These are phyloP conservation scores for Tephrocybe sp. DNA, from an alignment of 768 basidiomycete genomes.

Conservation along the genomic window DNA sequence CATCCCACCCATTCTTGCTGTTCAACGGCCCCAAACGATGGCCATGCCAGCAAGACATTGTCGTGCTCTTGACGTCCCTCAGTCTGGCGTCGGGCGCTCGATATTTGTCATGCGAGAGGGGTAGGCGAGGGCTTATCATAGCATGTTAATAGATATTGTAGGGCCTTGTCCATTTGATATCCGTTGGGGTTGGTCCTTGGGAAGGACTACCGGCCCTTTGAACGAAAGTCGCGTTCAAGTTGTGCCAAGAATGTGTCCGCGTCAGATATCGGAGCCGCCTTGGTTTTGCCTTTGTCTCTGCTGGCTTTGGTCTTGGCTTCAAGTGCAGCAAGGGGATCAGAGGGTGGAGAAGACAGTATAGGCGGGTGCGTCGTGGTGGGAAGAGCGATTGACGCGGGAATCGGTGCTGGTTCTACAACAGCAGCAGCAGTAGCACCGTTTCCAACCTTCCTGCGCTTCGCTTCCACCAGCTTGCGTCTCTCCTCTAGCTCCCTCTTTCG, in stretches of 20 bases:
- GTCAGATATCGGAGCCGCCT: slow-evolving; percentile 23
- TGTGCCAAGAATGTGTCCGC: slow-evolving; percentile 69
- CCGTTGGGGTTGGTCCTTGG: too few species aligned
- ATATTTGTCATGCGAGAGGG: too few species aligned
- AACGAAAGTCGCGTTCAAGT: slow-evolving; percentile 61
- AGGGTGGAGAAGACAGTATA: slow-evolving; percentile 12
- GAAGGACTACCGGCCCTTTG: slow-evolving; percentile 9
- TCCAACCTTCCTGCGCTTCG: slow-evolving; percentile 58
- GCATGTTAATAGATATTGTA: too few species aligned
- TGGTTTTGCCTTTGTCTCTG: slow-evolving; percentile 22
- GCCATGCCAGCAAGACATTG: too few species aligned
- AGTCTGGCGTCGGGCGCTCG: too few species aligned
- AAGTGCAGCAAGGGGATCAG: slow-evolving; percentile 51
- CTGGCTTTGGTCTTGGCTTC: slow-evolving; percentile 32
- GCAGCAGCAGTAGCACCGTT: slow-evolving; percentile 7
- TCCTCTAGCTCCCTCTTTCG: slow-evolving; percentile 74
- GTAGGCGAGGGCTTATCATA: too few species aligned
- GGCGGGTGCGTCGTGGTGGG: background rate
- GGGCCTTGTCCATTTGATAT: too few species aligned
- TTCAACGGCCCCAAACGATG: too few species aligned
- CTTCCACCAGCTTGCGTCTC: slow-evolving; percentile 56
- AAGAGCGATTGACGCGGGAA: slow-evolving; percentile 1
- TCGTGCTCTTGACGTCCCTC: too few species aligned
- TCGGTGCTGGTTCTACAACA: slow-evolving; percentile 6
- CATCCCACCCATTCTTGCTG: too few species aligned